Evolutionary conservation across 1,284 basidiomycete species (phyloP), one percentile per base, ranked within the genome.

Genomic region (Marasmius oreades): DNA sequence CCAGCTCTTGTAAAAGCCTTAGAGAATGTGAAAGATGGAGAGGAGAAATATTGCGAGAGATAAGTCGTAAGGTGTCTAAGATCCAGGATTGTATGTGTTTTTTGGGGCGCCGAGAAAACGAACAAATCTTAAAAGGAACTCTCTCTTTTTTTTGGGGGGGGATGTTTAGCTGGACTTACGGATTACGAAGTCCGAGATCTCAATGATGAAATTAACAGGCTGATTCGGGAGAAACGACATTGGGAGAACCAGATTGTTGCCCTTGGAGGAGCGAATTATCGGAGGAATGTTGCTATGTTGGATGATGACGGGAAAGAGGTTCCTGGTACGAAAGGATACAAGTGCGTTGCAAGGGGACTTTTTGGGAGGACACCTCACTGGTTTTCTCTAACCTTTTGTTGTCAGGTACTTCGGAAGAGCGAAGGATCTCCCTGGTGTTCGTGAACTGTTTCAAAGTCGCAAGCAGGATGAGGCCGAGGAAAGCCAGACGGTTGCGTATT

Each of bases 241-340:
- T 99, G 95, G 93, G 96, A 98, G 77, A 95, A 93, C 63, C 95
- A 98, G 71, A 98, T 98, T 52, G 86, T 98, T 22, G 86, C 88
- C 14, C 77, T 99, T 1, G 97, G 96, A 52, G 97, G 96, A 57
- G 97, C 96, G 24, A 99, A 99, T 68, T 99, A 98, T 69, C 82
- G 92, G 66, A 78, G 95, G 51, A 95, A 92, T 66, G 87, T 92
- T 5, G 86, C 89, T 51, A 96, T 97, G 91, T 67, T 92, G 62
- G 91, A 98, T 67, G 94, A 95, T 62, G 94, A 95, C 63, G 93
- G 94, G 16, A 92, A 92, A 67, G 94, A 97, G 71, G 93, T 98
- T 0, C 94, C 95, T 0, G 94, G 95, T 0, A 96, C 92, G n/a
- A 91, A 97, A 63, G 96, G 95, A 55, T 99, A 98, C 84, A 98